Evolutionary conservation across 73 alveolate genomes (phyloP).

Genomic region (Effrenium voratum): DNA sequence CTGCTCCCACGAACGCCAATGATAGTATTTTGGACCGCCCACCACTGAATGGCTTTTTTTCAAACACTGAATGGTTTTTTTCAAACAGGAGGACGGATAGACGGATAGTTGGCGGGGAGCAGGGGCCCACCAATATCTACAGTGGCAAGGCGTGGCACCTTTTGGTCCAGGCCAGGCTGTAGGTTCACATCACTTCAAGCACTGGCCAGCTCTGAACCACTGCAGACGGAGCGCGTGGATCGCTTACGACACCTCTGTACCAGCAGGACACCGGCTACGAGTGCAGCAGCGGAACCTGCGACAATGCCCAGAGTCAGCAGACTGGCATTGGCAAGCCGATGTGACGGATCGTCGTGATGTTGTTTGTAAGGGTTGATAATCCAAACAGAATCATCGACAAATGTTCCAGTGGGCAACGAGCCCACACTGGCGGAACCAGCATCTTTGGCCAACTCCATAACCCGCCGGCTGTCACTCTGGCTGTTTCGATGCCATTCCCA

Average conservation of each 20-base stretch:
- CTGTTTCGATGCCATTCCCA: constrained; percentile 77
- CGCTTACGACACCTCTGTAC: constrained; percentile 9
- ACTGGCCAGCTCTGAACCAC: too few species aligned
- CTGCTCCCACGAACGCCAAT: too few species aligned
- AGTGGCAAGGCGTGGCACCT: too few species aligned
- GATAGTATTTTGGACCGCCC: too few species aligned
- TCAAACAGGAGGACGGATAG: too few species aligned
- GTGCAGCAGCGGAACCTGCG: background rate
- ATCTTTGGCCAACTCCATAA: background rate
- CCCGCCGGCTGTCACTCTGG: constrained; percentile 18
- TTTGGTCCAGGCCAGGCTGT: too few species aligned
- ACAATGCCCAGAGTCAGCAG: constrained; percentile 26
- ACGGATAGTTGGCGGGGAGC: too few species aligned
- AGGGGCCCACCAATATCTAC: too few species aligned
- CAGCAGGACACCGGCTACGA: background rate
- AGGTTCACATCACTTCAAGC: too few species aligned
- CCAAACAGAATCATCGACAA: constrained; percentile 60
- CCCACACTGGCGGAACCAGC: constrained; percentile 12
- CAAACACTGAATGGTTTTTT: too few species aligned
- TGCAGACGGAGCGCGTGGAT: too few species aligned
- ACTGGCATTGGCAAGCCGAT: background rate
- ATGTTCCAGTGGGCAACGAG: background rate
- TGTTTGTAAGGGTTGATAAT: constrained; percentile 24
- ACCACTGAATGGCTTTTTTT: too few species aligned
- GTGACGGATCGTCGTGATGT: background rate